Evolutionary conservation across 1,284 basidiomycete genomes (phyloP).

Genomic region (Heterobasidion irregulare): DNA sequence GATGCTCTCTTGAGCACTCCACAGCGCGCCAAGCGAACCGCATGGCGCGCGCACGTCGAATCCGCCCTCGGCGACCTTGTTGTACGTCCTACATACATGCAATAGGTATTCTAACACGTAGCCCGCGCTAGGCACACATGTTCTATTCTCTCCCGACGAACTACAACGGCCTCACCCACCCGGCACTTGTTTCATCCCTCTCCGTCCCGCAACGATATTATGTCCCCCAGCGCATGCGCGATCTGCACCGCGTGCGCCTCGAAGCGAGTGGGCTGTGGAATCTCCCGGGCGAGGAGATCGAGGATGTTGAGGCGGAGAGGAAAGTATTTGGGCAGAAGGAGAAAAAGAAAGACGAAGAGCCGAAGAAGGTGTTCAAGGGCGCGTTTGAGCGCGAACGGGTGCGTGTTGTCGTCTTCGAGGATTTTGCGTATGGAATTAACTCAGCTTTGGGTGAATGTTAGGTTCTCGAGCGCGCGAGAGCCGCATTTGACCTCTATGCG

Average conservation of each 20-base stretch:
- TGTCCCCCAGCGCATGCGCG: conserved; percentile 54
- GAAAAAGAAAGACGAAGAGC: conserved; percentile 19
- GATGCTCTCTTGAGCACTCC: conserved; percentile 34
- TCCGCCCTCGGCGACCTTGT: conserved; percentile 61
- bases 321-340: conserved; percentile 24
- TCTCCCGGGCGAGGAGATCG: conserved; percentile 27
- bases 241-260: conserved; percentile 45
- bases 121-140: conserved; percentile 33
- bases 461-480: conserved; percentile 53
- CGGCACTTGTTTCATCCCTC: conserved; percentile 45
- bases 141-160: conserved; percentile 57
- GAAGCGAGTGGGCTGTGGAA: conserved; percentile 60
- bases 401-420: conserved; percentile 1
- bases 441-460: conserved; percentile 17
- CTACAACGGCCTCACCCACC: conserved; percentile 48
- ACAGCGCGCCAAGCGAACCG: conserved; percentile 45
- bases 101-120: neutral
- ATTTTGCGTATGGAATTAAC: neutral
- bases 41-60: conserved; percentile 59
- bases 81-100: conserved; percentile 31
- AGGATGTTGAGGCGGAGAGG: conserved; percentile 30
- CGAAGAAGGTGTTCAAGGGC: conserved; percentile 27
- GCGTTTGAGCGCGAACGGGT: conserved; percentile 65
- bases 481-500: conserved; percentile 47
- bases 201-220: conserved; percentile 67